phyloP scores from a whole-genome alignment of 2,329 filamentous ascomycete genomes.

The Alternaria conjuncta region DNA sequence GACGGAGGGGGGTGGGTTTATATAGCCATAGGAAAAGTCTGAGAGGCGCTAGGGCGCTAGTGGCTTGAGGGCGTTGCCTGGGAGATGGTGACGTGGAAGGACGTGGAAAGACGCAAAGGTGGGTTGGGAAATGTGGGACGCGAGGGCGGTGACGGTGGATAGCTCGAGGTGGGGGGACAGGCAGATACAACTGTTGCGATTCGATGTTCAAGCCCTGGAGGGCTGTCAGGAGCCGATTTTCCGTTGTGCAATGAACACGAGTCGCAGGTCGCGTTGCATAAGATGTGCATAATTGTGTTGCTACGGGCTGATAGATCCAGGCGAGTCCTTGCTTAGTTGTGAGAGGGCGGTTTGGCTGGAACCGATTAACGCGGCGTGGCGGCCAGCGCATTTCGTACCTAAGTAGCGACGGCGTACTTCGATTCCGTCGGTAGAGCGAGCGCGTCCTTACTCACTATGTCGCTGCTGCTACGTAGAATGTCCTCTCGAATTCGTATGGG shows the following conservation, averaged over 20 bases:
- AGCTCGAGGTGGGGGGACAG: not conserved
- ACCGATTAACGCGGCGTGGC: not conserved
- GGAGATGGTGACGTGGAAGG: not conserved
- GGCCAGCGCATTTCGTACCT: not conserved
- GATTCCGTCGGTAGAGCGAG: not conserved
- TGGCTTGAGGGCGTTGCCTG: not conserved
- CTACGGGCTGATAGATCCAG: not conserved
- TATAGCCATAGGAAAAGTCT: slow-evolving; percentile 6
- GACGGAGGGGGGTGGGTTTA: slow-evolving; percentile 1
- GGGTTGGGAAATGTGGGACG: not conserved
- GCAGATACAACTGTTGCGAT: not conserved
- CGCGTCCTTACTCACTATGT: not conserved
- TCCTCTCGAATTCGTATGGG: no score
- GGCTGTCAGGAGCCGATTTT: not conserved
- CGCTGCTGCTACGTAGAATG: no score
- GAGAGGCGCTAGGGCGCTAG: not conserved
- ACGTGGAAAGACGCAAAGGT: not conserved
- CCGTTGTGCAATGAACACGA: not conserved
- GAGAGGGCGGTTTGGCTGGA: not conserved
- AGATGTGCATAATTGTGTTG: not conserved
- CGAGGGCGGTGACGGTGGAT: not conserved
- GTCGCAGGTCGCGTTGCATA: not conserved
- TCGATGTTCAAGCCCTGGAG: not conserved
- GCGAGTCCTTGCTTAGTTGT: not conserved
- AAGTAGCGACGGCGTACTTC: not conserved